phyloP scores from a whole-genome alignment of 2,329 filamentous ascomycete genomes.

The Plectosphaerella sp. region DNA sequence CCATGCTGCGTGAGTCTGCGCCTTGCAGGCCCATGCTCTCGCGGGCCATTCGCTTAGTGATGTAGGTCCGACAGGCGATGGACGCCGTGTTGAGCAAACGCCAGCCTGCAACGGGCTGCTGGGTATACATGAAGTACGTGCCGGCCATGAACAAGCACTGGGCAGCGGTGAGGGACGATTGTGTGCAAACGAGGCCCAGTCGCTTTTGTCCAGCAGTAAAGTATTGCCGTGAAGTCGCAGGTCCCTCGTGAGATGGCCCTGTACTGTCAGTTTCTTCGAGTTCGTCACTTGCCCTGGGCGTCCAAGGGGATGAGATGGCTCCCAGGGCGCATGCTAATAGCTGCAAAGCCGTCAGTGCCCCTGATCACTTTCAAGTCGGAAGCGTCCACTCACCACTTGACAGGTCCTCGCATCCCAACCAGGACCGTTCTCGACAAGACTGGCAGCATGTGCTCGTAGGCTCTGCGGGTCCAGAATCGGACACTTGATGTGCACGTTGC shows the following conservation, averaged over 20 bases:
- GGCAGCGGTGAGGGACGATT: slow-evolving; percentile 8
- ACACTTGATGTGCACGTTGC: slow-evolving; percentile 19
- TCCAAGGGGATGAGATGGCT: slow-evolving; percentile 11
- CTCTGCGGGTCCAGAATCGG: slow-evolving; percentile 17
- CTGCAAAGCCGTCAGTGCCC: slow-evolving; percentile 7
- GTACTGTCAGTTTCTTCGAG: no score
- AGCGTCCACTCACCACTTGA: slow-evolving; percentile 1
- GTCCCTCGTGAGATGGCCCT: not conserved
- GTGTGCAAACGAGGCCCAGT: slow-evolving; percentile 8
- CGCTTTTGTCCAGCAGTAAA: slow-evolving; percentile 6
- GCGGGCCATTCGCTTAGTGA: slow-evolving; percentile 4
- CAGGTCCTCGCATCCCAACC: slow-evolving; percentile 8
- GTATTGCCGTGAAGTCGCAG: slow-evolving; percentile 4
- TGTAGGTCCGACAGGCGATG: slow-evolving; percentile 3
- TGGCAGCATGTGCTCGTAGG: slow-evolving; percentile 14
- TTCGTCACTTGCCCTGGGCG: not conserved
- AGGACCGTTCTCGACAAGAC: slow-evolving; percentile 15
- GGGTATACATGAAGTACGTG: slow-evolving; percentile 10
- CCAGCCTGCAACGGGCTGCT: slow-evolving; percentile 10
- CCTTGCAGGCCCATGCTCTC: not conserved
- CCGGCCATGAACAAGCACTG: slow-evolving; percentile 11
- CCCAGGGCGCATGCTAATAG: slow-evolving; percentile 24
- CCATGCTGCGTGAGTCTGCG: slow-evolving; percentile 12
- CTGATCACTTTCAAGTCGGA: not conserved
- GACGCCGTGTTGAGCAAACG: slow-evolving; percentile 7